Base-by-base conservation (phyloP, 1,139 yeast species). In the Blastobotrys malaysiensis region DNA sequence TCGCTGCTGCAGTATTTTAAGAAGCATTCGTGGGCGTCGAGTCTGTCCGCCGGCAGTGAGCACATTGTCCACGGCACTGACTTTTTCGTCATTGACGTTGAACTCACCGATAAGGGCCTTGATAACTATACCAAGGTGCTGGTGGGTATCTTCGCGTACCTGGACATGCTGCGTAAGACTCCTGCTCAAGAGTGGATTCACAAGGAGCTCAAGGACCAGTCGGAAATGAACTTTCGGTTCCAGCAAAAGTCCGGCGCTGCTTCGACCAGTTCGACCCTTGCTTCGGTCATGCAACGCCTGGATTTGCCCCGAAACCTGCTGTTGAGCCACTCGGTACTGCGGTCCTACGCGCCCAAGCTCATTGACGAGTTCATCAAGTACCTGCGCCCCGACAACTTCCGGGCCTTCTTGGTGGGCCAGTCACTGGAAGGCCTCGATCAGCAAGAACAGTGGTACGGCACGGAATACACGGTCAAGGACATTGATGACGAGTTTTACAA, bases 391-490 rank as follows among this genome's bases (percentile, higher is more conserved):
- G 75, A 78, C 22, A 89, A 87, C 63, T 80, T 86, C 60, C 77
- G 91, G 59, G 74, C 82, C 9, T 74, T 78, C 43, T 68, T 91
- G 45, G 75, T 84, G 1, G 65, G 72, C 44, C 70, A 70, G 53
- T 57, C 60, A n/a, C 60, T 68, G 44, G 65, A 64, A 1, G 73
- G 69, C 2, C 72, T 79, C 31, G 71, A 75, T 50, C 59, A 71
- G 19, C 74, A 64, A 14, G 99, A 93, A 69, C 76, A 81, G 63
- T 91, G 97, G 97, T 93, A 93, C 65, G 97, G 96, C 4, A 89
- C 98, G 0, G 86, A 86, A 60, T 88, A 89, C 65, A 72, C 79
- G 2, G 70, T 78, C 47, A 76, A 73, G 18, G 72, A 74, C 14
- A 68, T 88, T 21, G 73, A 81, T 1, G 45, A 61, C 0, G 71